These are phyloP conservation scores for Tephrocybe sp. DNA, from an alignment of 768 basidiomycete genomes.

Conservation along the genomic window DNA sequence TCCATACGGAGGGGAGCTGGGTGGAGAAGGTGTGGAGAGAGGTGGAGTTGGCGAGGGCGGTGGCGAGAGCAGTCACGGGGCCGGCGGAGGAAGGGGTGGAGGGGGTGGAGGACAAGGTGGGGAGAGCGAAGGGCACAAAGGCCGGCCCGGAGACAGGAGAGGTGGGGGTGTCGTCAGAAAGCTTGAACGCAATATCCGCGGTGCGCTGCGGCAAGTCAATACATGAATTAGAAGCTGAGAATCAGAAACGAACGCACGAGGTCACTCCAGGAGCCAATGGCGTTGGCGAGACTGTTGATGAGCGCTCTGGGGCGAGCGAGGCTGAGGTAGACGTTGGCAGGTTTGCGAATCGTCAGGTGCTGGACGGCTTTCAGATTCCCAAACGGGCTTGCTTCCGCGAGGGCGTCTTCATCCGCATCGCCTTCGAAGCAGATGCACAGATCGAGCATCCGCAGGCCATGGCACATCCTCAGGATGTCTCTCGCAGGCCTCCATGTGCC, in stretches of 20 bases:
- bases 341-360: conserved; percentile 55
- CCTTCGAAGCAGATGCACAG: conserved; percentile 33
- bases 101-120: conserved; percentile 5
- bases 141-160: conserved; percentile 18
- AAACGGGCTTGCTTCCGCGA: conserved; percentile 37
- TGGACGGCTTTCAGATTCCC: conserved; percentile 32
- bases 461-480: conserved; percentile 32
- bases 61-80: conserved; percentile 33
- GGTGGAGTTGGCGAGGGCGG: conserved; percentile 38
- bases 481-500: conserved; percentile 42
- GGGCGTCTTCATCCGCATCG: conserved; percentile 33
- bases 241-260: conserved; percentile 42
- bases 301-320: conserved; percentile 45
- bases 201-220: conserved; percentile 40
- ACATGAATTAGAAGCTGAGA: neutral
- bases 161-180: conserved; percentile 44
- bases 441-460: conserved; percentile 30
- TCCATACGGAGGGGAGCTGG: conserved; percentile 58
- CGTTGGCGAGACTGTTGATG: conserved; percentile 44
- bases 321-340: conserved; percentile 52
- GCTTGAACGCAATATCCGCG: conserved; percentile 54
- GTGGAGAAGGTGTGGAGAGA: conserved; percentile 50
- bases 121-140: conserved; percentile 15
- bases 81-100: conserved; percentile 20
- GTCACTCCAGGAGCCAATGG: conserved; percentile 40